phyloP scores from a whole-genome alignment of 257 asterid species.

The Petrea volubilis region DNA sequence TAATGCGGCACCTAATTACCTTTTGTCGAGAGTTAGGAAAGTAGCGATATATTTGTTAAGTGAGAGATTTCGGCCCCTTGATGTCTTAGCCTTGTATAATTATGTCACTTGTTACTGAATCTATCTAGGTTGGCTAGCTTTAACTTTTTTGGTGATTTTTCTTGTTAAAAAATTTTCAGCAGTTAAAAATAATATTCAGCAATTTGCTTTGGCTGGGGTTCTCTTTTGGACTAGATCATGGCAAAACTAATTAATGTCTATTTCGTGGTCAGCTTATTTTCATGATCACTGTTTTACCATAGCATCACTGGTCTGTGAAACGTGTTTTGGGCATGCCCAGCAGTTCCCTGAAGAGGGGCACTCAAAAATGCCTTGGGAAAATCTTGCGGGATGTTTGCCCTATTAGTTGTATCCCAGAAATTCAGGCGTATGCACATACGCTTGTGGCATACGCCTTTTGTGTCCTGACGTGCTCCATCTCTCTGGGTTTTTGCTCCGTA shows the following conservation, averaged over 20 bases:
- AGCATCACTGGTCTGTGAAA: no score
- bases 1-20: slow-evolving; percentile 6
- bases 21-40: not conserved
- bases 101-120: slow-evolving; percentile 6
- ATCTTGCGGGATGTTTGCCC: no score
- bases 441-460: no score
- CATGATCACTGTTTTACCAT: not conserved
- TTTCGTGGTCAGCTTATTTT: slow-evolving; percentile 9
- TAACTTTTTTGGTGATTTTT: not conserved
- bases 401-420: no score
- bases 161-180: not conserved
- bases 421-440: no score
- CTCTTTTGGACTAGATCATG: slow-evolving; percentile 5
- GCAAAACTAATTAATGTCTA: not conserved
- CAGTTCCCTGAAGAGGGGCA: no score
- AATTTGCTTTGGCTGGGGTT: not conserved
- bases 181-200: not conserved
- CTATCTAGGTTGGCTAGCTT: not conserved
- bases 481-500: no score
- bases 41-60: not conserved
- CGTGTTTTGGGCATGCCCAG: no score
- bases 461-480: no score
- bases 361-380: no score
- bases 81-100: slow-evolving; percentile 15
- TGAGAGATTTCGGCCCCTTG: slow-evolving; percentile 4